Evolutionary conservation across 306 rosid species (phyloP).

Genomic region (Mimosa bimucronata): DNA sequence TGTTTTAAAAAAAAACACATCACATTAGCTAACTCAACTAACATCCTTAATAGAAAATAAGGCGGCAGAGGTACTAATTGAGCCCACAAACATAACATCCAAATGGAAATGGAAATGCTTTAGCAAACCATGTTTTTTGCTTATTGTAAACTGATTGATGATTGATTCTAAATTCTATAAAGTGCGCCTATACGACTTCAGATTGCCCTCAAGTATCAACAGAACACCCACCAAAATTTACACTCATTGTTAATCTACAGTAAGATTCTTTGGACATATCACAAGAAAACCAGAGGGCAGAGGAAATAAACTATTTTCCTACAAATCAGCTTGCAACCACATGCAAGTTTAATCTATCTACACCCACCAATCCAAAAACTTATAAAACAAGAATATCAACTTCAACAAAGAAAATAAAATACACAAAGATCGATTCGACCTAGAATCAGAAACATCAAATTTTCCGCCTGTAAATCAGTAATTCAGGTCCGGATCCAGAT

Average conservation of each 20-base stretch:
- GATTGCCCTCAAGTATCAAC: neutral
- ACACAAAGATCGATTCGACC: constrained; percentile 35
- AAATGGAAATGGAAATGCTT: neutral
- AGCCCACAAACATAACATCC: neutral
- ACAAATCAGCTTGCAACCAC: constrained; percentile 24
- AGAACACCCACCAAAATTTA: constrained; percentile 12
- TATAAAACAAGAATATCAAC: constrained; percentile 18
- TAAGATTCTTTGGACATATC: neutral
- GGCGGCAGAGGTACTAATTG: neutral
- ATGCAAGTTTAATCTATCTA: neutral
- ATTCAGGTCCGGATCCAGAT: constrained; percentile 37
- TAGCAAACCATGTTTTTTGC: neutral
- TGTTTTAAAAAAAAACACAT: too few relatives aligned
- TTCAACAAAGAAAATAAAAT: neutral
- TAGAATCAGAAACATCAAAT: constrained; percentile 4
- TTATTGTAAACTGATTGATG: neutral
- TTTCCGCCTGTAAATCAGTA: constrained; percentile 23
- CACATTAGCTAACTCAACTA: too few relatives aligned
- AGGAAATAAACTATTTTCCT: neutral
- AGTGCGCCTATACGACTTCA: neutral
- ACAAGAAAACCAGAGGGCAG: neutral
- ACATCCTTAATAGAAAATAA: too few relatives aligned
- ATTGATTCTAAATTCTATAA: constrained; percentile 17
- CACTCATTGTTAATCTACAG: neutral
- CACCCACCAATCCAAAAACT: constrained; percentile 7